A percentile compares a stretch with the other conserved stretches of the same genome.
Evolutionary conservation across 495 filamentous ascomycete genomes (phyloP).

Genomic region (Aspergillus homomorphus): DNA sequence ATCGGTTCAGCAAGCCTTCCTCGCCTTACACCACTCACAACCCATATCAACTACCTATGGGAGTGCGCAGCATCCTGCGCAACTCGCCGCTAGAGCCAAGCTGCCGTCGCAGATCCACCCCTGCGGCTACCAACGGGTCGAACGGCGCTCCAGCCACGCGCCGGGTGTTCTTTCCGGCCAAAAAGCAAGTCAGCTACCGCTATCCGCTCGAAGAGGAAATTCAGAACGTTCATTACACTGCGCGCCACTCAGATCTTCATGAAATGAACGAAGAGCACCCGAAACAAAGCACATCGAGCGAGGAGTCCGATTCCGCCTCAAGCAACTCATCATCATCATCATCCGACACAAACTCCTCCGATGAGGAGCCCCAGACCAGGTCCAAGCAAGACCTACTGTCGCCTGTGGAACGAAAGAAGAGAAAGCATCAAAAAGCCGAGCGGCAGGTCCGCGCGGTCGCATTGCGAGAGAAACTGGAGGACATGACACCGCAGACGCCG

Average conservation of each 20-base stretch:
- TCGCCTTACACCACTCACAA: conserved; percentile 28
- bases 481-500: conserved; percentile 47
- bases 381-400: conserved; percentile 11
- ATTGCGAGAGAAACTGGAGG: conserved; percentile 36
- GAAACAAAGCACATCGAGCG: conserved; percentile 20
- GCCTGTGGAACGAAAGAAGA: conserved; percentile 35
- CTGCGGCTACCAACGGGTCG: conserved; percentile 36
- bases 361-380: conserved; percentile 34
- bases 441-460: conserved; percentile 44
- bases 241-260: conserved; percentile 48
- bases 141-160: conserved; percentile 33
- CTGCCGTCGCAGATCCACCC: conserved; percentile 35
- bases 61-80: conserved; percentile 69
- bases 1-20: conserved; percentile 23
- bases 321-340: conserved; percentile 15
- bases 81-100: conserved; percentile 60
- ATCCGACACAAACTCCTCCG: conserved; percentile 41
- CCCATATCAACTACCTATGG: conserved; percentile 65
- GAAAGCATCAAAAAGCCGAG: conserved; percentile 36
- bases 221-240: conserved; percentile 48
- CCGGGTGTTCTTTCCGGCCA: conserved; percentile 54
- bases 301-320: conserved; percentile 38
- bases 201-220: conserved; percentile 55
- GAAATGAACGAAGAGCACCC: conserved; percentile 20
- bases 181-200: conserved; percentile 56